Percentiles rank a stretch among this genome's conserved stretches.
These are phyloP conservation scores for Plasmopara viticola DNA, from an alignment of 352 stramenopile species.

Conservation along the genomic window DNA sequence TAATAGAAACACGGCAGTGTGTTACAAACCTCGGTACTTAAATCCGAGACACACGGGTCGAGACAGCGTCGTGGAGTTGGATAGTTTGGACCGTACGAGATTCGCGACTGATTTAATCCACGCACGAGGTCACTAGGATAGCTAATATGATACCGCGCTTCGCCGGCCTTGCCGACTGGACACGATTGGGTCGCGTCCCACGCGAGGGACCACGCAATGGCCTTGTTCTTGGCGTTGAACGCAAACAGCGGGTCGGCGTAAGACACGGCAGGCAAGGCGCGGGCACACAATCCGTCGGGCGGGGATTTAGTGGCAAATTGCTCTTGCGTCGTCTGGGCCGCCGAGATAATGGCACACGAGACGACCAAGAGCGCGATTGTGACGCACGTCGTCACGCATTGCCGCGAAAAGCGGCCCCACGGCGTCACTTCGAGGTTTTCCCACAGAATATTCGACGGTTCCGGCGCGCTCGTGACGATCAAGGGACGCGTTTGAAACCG, in stretches of 20 bases:
- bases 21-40: conserved; percentile 21
- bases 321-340: conserved; percentile 34
- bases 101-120: conserved; percentile 9
- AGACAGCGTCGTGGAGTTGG: conserved; percentile 24
- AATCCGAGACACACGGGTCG: conserved; percentile 32
- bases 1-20: conserved; percentile 47
- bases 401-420: conserved; percentile 52
- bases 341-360: conserved; percentile 39
- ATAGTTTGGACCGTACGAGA: conserved; percentile 11
- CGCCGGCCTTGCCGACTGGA: conserved; percentile 7
- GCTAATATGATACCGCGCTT: conserved; percentile 27
- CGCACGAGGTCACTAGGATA: conserved; percentile 29
- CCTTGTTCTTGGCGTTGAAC: conserved; percentile 5
- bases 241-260: conserved; percentile 25
- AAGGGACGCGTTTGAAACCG: conserved; percentile 46
- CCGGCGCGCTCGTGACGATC: conserved; percentile 46
- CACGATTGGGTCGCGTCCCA: conserved; percentile 25
- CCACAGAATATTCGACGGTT: conserved; percentile 83
- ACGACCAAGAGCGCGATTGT: conserved; percentile 41
- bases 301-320: conserved; percentile 33
- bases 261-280: conserved; percentile 30
- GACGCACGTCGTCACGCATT: conserved; percentile 55
- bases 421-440: conserved; percentile 72
- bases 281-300: conserved; percentile 31
- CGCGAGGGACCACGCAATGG: conserved; percentile 21